Evolutionary conservation across 192 early-diverging fungal species (phyloP).

Genomic region (Coemansia sp.): DNA sequence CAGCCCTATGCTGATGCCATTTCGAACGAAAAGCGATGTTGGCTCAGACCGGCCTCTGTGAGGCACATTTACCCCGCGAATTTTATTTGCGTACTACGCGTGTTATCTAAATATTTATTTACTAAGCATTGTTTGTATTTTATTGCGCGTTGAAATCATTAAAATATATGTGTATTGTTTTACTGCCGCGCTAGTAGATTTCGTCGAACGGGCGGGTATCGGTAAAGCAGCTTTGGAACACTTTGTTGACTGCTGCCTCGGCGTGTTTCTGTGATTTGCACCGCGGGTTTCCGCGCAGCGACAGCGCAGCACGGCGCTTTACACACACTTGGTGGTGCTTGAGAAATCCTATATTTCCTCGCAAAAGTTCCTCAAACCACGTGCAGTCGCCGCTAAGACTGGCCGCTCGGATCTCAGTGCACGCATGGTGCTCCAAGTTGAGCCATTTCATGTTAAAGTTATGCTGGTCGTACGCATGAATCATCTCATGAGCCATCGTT

Average conservation of each 20-base stretch:
- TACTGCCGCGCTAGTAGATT: constrained; percentile 57
- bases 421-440: constrained; percentile 76
- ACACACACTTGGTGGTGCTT: constrained; percentile 87
- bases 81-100: neutral
- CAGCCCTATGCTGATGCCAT: constrained; percentile 43
- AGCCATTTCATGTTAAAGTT: constrained; percentile 71
- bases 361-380: constrained; percentile 64
- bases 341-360: constrained; percentile 65
- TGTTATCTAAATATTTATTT: neutral
- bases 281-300: constrained; percentile 69
- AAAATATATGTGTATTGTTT: neutral
- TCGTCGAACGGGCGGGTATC: constrained; percentile 97
- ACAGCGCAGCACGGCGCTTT: constrained; percentile 80
- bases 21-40: constrained; percentile 3
- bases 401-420: constrained; percentile 78
- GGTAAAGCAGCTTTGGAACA: constrained; percentile 86
- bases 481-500: constrained; percentile 92
- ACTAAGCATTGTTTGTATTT: neutral
- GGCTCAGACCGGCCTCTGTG: constrained; percentile 1
- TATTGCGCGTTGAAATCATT: neutral
- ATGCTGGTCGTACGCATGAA: constrained; percentile 79
- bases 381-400: constrained; percentile 76
- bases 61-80: neutral
- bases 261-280: constrained; percentile 74
- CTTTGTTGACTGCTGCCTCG: constrained; percentile 80